A percentile compares a stretch with the other conserved stretches of the same genome.
phyloP scores from a whole-genome alignment of 352 stramenopile species.

The Pythium volutum region DNA sequence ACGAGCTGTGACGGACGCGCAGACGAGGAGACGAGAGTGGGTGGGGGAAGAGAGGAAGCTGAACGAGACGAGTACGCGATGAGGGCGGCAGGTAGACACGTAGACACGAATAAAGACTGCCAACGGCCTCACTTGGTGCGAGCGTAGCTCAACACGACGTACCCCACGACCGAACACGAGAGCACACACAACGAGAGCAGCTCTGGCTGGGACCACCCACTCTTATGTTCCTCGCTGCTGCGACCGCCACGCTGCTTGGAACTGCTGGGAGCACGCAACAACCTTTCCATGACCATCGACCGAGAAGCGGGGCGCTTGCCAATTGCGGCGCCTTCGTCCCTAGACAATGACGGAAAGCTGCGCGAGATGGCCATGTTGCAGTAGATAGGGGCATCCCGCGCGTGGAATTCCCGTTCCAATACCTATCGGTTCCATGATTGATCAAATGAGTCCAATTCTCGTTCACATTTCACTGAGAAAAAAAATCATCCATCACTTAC shows the following conservation, averaged over 20 bases:
- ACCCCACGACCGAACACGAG: slow-evolving; percentile 47
- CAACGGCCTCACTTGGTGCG: slow-evolving; percentile 23
- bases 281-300: slow-evolving; percentile 26
- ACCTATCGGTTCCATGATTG: slow-evolving; percentile 5
- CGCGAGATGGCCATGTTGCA: slow-evolving; percentile 32
- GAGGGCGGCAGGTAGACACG: not conserved
- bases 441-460: not conserved
- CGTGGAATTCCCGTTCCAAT: slow-evolving; percentile 43
- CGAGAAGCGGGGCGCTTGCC: not conserved
- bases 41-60: not conserved
- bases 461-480: not conserved
- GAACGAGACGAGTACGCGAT: slow-evolving; percentile 1
- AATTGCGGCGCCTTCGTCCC: not conserved
- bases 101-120: not conserved
- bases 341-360: slow-evolving; percentile 12
- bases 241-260: slow-evolving; percentile 7
- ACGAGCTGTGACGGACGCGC: slow-evolving; percentile 15
- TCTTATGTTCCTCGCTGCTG: slow-evolving; percentile 30
- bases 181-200: slow-evolving; percentile 56
- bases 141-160: slow-evolving; percentile 30
- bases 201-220: slow-evolving; percentile 37
- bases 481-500: slow-evolving; percentile 18
- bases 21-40: slow-evolving; percentile 4
- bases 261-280: slow-evolving; percentile 17
- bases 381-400: slow-evolving; percentile 41